Base-by-base conservation (phyloP, 768 basidiomycete genomes). In the Nidularia pulvinata region DNA sequence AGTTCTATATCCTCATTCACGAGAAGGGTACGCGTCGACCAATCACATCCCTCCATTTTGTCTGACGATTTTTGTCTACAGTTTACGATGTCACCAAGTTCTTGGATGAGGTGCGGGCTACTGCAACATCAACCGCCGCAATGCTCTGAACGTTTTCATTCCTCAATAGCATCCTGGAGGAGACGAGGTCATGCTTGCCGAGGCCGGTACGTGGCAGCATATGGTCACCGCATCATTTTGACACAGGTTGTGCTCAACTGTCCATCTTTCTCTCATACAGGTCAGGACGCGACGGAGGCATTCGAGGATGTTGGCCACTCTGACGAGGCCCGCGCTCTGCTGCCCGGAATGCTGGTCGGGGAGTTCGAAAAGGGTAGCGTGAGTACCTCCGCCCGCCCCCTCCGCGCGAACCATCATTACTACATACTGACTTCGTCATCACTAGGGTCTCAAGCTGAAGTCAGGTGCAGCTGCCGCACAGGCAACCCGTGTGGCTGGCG, bases 261-360 rank as follows among this genome's bases (percentile, higher is more conserved):
- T 44, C 49, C 37, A 58, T 7, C 57, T 16, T 42, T 42, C 25
- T 25, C 25, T 25, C 25, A 25, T 25, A 16, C 71, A 95, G 94
- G 91, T 62, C 88, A 90, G 69, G 95, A 98, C 69, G 95, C 96
- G 22, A 95, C 96, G 34, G 97, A 98, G 65, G 94, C 97, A 5
- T 99, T 99, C 65, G 96, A 98, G 75, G 97, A 99, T 69, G 96
- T 99, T 33, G 97, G 97, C 33, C 97, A 98, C 81, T 98, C 95
- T 1, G 96, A 98, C 61, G 97, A 99, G 74, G 97, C 97, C 25
- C 87, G 97, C 50, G 88, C 79, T 10, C 81, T 95, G 54, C 80
- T 98, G 50, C 83, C 83, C 14, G 86, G 71, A 59, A 84, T 97
- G 81, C 73, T 85, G 42, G 78, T 97, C 49, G 95, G 95, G 50